Base-by-base conservation (phyloP, 1,284 basidiomycete genomes). In the Amylostereum chailletii region DNA sequence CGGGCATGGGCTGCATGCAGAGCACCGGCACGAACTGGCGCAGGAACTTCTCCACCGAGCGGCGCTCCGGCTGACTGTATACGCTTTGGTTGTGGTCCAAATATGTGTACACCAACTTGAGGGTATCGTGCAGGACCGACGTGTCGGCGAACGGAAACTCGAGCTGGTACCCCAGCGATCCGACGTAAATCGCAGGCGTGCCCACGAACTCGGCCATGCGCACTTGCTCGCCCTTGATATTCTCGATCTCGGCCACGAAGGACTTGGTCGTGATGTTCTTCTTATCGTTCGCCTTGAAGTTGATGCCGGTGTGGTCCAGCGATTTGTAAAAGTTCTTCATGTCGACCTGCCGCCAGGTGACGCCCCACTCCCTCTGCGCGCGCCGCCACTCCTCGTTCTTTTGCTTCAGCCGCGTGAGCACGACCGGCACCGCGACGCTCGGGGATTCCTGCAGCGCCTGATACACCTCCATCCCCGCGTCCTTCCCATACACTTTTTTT, bases 351-450 rank as follows among this genome's bases (percentile, higher is more conserved):
- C 94, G 79, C 96, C 96, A 99, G 27, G 94, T 94, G 54, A 90
- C 83, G 70, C 90, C 93, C 93, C 94, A 99, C 66, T 98, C 95
- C 47, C 94, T 79, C 67, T 96, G 90, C 29, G 89, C 85, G 34
- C 90, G 77, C 65, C 92, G 86, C 96, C 96, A 99, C 64, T 99
- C 96, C 57, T 98, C 94, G 65, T 97, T 91, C 68, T 96, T 97
- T 63, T 86, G 84, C 72, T 93, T 95, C 51, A 99, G 75, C 10
- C 96, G 83, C 38, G 81, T 74, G 5, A 99, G 79, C 4, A 99
- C 92, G 55, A 99, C 91, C 2, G 95, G 94, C 5, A 98, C 85
- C 0, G 95, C 85, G 40, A 93, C 84, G 47, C 80, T 82, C 0
- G 96, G 96, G 59, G 84, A 89, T 51, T 99, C 95, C 67, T 98